These are phyloP conservation scores for Naganishia vaughanmartiniae DNA, from an alignment of 768 basidiomycete genomes.

Conservation along the genomic window DNA sequence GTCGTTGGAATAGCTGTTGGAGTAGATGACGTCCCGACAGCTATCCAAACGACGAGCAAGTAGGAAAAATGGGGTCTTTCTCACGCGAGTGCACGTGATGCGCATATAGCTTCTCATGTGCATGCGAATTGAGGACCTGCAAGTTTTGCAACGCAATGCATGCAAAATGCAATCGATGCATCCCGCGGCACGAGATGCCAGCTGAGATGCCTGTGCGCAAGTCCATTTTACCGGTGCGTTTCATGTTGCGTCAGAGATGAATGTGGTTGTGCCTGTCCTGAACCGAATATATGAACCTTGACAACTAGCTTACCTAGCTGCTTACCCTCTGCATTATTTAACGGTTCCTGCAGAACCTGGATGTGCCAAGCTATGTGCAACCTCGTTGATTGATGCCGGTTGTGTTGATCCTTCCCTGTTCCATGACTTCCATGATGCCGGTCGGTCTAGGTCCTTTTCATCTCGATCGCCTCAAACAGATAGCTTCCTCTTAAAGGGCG, in stretches of 20 bases:
- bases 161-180: too few species aligned
- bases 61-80: background rate
- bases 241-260: background rate
- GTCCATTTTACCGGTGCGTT: background rate
- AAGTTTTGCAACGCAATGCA: background rate
- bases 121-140: background rate
- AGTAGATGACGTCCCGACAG: background rate
- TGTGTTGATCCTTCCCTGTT: background rate
- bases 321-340: too few species aligned
- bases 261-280: slow-evolving; percentile 6
- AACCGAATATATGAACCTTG: background rate
- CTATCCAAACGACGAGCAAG: background rate
- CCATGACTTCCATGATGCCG: background rate
- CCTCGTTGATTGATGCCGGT: slow-evolving; percentile 9
- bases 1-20: too few species aligned
- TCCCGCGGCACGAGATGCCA: background rate
- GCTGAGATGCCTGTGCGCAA: background rate
- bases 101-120: background rate
- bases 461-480: background rate
- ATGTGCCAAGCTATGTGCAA: background rate
- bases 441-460: background rate
- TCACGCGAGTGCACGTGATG: background rate
- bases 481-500: background rate
- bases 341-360: too few species aligned
- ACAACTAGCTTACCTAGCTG: background rate